Percentiles rank a stretch among this genome's conserved stretches.
phyloP scores from a whole-genome alignment of 139 green algal species.

The Bryopsis sp. region DNA sequence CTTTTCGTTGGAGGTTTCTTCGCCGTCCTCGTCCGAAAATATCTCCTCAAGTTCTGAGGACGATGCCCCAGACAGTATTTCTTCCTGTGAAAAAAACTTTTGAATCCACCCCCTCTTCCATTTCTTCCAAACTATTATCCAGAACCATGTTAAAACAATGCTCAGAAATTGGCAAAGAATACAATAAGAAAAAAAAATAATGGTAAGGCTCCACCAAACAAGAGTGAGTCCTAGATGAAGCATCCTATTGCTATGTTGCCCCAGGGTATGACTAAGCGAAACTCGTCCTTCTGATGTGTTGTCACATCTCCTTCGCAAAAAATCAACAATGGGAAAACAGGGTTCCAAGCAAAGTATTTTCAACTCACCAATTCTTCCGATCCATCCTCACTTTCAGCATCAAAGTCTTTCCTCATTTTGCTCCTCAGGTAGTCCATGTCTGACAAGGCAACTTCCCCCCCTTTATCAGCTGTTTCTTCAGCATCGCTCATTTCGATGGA shows the following conservation, averaged over 20 bases:
- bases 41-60: background rate
- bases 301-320: too few relatives aligned
- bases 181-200: background rate
- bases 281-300: too few relatives aligned
- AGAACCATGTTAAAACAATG: background rate
- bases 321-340: too few relatives aligned
- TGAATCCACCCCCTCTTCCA: slow-evolving; percentile 22
- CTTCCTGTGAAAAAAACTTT: background rate
- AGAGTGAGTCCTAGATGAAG: too few relatives aligned
- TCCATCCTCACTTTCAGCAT: slow-evolving; percentile 47
- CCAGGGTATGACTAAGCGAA: too few relatives aligned
- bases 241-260: too few relatives aligned
- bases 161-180: background rate
- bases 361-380: too few relatives aligned
- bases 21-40: slow-evolving; percentile 12
- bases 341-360: too few relatives aligned
- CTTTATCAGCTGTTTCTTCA: slow-evolving; percentile 23
- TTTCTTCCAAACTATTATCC: background rate
- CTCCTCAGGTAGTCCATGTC: slow-evolving; percentile 81
- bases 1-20: slow-evolving; percentile 21
- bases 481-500: slow-evolving; percentile 7
- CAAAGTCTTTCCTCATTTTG: slow-evolving; percentile 45
- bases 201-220: background rate
- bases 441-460: slow-evolving; percentile 41
- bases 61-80: background rate